Evolutionary conservation across 2,329 filamentous ascomycete species (phyloP).

Genomic region (Aspergillus tanneri): DNA sequence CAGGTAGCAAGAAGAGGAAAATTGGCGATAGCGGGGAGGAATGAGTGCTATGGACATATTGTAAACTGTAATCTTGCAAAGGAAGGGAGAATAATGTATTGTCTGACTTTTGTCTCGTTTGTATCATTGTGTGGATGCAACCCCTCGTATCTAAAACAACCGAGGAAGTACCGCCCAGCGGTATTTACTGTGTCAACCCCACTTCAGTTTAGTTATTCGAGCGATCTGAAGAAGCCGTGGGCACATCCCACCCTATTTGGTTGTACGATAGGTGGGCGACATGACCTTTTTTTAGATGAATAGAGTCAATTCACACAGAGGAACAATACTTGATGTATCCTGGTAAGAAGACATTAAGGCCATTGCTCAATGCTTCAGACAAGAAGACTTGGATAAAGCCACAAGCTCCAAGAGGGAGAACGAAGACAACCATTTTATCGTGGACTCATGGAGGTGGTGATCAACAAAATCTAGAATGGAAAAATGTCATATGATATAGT

Average conservation of each 20-base stretch:
- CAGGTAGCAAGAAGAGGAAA: slow-evolving; percentile 27
- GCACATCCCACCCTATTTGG: neutral
- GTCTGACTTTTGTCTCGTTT: neutral
- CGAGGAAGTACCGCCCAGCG: slow-evolving; percentile 6
- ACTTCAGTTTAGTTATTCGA: neutral
- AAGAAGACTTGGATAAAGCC: slow-evolving; percentile 10
- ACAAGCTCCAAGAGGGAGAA: neutral
- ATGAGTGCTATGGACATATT: neutral
- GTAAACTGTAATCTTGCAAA: neutral
- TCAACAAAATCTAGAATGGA: neutral
- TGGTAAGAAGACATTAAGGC: slow-evolving; percentile 1
- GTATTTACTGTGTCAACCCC: neutral
- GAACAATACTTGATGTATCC: no score
- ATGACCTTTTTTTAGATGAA: no score
- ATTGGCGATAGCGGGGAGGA: neutral
- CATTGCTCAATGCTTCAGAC: slow-evolving; percentile 1
- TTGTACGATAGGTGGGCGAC: neutral
- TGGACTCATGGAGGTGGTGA: slow-evolving; percentile 14
- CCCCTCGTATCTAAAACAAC: neutral
- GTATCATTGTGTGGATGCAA: neutral
- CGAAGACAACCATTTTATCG: slow-evolving; percentile 9
- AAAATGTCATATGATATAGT: neutral
- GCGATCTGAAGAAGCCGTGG: neutral
- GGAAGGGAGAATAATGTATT: neutral
- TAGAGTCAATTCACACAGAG: no score